phyloP scores from a whole-genome alignment of 2,329 filamentous ascomycete genomes.

The Phoma sp. region DNA sequence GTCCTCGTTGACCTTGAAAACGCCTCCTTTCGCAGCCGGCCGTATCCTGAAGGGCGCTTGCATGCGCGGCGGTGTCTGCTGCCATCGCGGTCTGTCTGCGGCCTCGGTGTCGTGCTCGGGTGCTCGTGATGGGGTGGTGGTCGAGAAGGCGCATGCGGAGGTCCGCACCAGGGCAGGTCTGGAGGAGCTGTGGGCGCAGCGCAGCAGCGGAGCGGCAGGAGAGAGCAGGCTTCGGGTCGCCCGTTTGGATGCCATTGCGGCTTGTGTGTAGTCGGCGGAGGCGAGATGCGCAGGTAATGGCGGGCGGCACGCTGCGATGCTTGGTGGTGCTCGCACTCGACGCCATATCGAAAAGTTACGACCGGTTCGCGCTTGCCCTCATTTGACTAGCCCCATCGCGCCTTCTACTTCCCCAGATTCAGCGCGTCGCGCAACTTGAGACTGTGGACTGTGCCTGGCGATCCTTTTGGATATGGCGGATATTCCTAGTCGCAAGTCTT shows the following conservation, averaged over 20 bases:
- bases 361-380: constrained; percentile 28
- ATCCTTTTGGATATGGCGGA: constrained; percentile 31
- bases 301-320: constrained; percentile 14
- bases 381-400: constrained; percentile 22
- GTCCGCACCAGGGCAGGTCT: constrained; percentile 39
- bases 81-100: constrained; percentile 54
- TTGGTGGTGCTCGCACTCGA: not conserved
- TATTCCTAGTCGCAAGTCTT: constrained; percentile 26
- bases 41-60: constrained; percentile 60
- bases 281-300: constrained; percentile 21
- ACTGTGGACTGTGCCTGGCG: not conserved
- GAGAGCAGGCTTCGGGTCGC: constrained; percentile 45
- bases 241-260: constrained; percentile 57
- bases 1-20: constrained; percentile 77
- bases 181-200: constrained; percentile 26
- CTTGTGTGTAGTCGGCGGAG: constrained; percentile 18
- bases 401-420: constrained; percentile 20
- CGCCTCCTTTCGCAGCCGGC: constrained; percentile 60
- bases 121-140: constrained; percentile 26
- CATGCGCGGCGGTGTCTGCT: constrained; percentile 56
- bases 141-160: constrained; percentile 46
- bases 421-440: constrained; percentile 6
- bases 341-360: constrained; percentile 37
- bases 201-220: constrained; percentile 34
- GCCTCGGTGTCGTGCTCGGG: constrained; percentile 42